These are phyloP conservation scores for Candida pseudoviswanathii DNA, from an alignment of 1,139 yeast genomes.

Conservation along the genomic window DNA sequence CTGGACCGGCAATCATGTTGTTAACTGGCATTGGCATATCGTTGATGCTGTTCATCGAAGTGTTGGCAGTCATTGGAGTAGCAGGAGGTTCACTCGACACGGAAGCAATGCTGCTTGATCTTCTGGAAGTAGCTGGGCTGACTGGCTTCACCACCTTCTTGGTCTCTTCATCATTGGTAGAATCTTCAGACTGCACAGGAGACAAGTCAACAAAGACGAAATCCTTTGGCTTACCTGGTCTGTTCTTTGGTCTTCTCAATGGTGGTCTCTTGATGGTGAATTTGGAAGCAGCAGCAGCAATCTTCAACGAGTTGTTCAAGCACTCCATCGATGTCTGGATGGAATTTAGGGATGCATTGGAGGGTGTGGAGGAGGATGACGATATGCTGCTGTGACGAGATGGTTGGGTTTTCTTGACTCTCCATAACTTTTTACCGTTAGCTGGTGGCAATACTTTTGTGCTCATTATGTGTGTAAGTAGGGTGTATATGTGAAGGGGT, in stretches of 20 bases:
- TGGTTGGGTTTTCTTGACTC: slow-evolving; percentile 39
- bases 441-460: slow-evolving; percentile 39
- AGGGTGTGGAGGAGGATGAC: slow-evolving; percentile 17
- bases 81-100: slow-evolving; percentile 8
- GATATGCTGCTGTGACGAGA: slow-evolving; percentile 12
- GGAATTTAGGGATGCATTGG: slow-evolving; percentile 1
- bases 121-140: slow-evolving; percentile 4
- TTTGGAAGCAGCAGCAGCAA: slow-evolving; percentile 33
- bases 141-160: slow-evolving; percentile 7
- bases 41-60: slow-evolving; percentile 2
- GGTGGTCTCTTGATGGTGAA: slow-evolving; percentile 47
- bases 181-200: slow-evolving; percentile 44
- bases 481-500: neutral
- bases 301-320: slow-evolving; percentile 47
- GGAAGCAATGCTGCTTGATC: neutral
- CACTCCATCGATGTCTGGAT: slow-evolving; percentile 35
- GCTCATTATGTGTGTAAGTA: slow-evolving; percentile 1
- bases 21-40: neutral
- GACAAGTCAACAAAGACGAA: slow-evolving; percentile 58
- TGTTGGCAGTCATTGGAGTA: slow-evolving; percentile 11
- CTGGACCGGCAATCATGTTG: slow-evolving; percentile 12
- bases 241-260: slow-evolving; percentile 51
- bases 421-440: slow-evolving; percentile 52
- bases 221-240: slow-evolving; percentile 54
- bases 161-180: slow-evolving; percentile 11